Evolutionary conservation across 2,329 filamentous ascomycete species (phyloP), one percentile per base, ranked within the genome.

Genomic region (Hyphodiscus sp.): DNA sequence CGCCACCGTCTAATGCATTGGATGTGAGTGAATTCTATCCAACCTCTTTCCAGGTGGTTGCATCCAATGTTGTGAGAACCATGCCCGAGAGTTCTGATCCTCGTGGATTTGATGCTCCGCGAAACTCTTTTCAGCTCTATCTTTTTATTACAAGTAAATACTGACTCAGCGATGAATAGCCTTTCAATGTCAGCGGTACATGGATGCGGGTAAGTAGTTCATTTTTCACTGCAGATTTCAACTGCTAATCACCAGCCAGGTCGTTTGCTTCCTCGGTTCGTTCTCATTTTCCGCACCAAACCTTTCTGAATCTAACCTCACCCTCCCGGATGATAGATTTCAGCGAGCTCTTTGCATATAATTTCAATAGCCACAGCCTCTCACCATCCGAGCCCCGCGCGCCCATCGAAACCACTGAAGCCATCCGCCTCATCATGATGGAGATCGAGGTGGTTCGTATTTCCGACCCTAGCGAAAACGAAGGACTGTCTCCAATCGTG

Each of bases 321-420:
- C 18, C 19, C 26, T 20, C 44, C 8, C 33, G 62, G 58, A 48
- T 78, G 57, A 67, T 81, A 56, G 86, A 90, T 67, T 90, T 86
- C 66, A 81, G 78, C 61, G 86, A 91, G 65, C 81, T 91, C 38
- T 86, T 84, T 67, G 71, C 72, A 19, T 90, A 83, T 73, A 91
- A 91, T 65, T 90, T 90, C 63, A 71, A 71, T 1, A 69, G 68
- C 8, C 68, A 73, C 7, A 66, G 72, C 11, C 67, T 74, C 1
- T 71, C 70, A 1, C 67, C 61, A 44, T 70, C 69, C 59, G 71
- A 69, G 51, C 79, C 73, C 1, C 76, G 80, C 0, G 72, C 69
- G 1, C 74, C 83, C 0, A 75, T 89, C 41, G 71, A 80, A 30
- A 79, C 76, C 0, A 78, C 79, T 56, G 86, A 91, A 72, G 86